Evolutionary conservation across 2,329 filamentous ascomycete species (phyloP), one percentile per base, ranked within the genome.

Genomic region (Davidsoniella neocaledoniae): DNA sequence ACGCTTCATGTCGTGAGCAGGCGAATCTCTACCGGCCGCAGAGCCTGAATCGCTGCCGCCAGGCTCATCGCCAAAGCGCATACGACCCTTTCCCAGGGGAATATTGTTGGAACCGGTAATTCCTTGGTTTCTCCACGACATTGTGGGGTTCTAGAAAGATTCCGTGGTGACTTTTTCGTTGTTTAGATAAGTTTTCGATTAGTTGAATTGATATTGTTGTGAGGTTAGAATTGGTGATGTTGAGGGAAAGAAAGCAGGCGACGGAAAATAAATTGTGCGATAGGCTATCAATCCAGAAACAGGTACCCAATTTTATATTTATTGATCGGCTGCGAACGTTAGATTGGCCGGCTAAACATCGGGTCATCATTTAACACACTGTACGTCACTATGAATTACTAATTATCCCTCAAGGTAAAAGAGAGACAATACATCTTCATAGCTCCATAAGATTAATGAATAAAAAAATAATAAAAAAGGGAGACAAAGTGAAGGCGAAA

Each of bases 51-150:
- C 55, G 33, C 53, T 58, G 37, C 59, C 65, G 40, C 65, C 65
- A 25, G 41, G 25, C 14, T 61, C 61, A 5, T 82, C 77, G 45
- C 76, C 81, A 56, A 76, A 83, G 54, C 79, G 82, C 58, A 93
- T 87, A 54, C 88, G 83, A 59, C 84, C 79, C 58, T 79, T 93
- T 48, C 91, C 91, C 54, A 98, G 71, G 54, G 91, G 91, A 60
- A 98, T 94, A 62, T 95, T 96, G 68, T 98, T 98, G 42, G 93
- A 96, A 48, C 91, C 91, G 17, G 91, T 98, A 63, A 94, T 94
- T 58, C 91, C 91, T 64, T 81, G 77, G 52, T 68, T 77, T 70
- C 77, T 72, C 78, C 78, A 81, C 60, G 78, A 71, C 78, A 82
- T 81, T 5, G 56, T 69, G 60, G 26, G 14, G 25, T 19, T 43